Evolutionary conservation across 768 basidiomycete species (phyloP).

Genomic region (Mycena vitilis): DNA sequence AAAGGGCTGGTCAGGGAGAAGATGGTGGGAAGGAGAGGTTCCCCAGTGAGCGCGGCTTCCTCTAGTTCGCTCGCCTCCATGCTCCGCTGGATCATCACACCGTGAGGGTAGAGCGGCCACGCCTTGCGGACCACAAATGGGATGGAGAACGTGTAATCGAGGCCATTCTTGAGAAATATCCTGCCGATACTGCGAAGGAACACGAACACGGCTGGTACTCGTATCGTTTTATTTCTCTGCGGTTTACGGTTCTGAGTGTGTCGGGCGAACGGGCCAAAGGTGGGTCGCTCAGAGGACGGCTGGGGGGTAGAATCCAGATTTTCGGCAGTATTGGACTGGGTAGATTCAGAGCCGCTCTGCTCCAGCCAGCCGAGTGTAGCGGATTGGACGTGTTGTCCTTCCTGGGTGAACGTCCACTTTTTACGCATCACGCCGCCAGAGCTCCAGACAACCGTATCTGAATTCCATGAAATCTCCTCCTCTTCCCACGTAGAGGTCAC

Average conservation of each 20-base stretch:
- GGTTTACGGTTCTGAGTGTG: conserved; percentile 54
- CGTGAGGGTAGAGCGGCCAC: conserved; percentile 84
- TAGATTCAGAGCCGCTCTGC: conserved; percentile 50
- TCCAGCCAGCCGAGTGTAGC: conserved; percentile 84
- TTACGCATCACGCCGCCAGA: conserved; percentile 75
- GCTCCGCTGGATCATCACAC: conserved; percentile 81
- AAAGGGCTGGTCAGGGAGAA: conserved; percentile 85
- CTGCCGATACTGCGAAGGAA: conserved; percentile 82
- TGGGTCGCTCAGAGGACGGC: conserved; percentile 49
- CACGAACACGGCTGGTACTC: conserved; percentile 75
- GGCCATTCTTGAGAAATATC: conserved; percentile 76
- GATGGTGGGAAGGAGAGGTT: conserved; percentile 80
- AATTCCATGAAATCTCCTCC: conserved; percentile 79
- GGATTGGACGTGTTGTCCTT: conserved; percentile 79
- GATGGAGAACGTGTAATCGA: conserved; percentile 81
- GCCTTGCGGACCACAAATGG: conserved; percentile 85
- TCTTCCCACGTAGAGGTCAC: conserved; percentile 61
- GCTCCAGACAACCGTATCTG: conserved; percentile 69
- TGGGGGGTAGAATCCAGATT: conserved; percentile 43
- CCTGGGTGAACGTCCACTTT: conserved; percentile 80
- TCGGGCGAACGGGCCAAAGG: conserved; percentile 67
- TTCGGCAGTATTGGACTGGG: conserved; percentile 45
- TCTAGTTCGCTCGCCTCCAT: conserved; percentile 74
- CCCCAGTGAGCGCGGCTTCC: conserved; percentile 74
- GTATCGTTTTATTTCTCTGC: conserved; percentile 49